Evolutionary conservation across 2,329 filamentous ascomycete genomes (phyloP).

Genomic region (Pseudocercospora vitis): DNA sequence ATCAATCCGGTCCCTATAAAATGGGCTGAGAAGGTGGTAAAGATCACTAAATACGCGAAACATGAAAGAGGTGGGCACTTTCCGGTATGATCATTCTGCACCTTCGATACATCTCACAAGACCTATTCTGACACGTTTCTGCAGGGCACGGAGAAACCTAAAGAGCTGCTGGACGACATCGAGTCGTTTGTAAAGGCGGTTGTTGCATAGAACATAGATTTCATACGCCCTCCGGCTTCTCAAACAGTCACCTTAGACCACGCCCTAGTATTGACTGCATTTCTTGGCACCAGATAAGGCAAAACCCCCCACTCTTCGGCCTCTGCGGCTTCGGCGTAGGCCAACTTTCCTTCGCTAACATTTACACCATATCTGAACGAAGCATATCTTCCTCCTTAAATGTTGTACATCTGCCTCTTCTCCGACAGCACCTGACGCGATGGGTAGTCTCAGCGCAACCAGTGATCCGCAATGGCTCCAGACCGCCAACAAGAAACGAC

Average conservation of each 20-base stretch:
- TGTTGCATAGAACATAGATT: too few relatives aligned
- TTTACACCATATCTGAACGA: not conserved
- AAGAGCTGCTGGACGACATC: constrained; percentile 26
- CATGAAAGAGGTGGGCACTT: constrained; percentile 2
- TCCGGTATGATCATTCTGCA: not conserved
- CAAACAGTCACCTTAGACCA: too few relatives aligned
- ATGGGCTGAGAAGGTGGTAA: constrained; percentile 28
- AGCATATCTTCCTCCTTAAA: not conserved
- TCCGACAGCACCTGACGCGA: not conserved
- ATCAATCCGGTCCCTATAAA: constrained; percentile 37
- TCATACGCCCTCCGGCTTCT: too few relatives aligned
- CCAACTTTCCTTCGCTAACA: not conserved
- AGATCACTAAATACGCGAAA: not conserved
- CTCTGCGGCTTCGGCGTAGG: not conserved
- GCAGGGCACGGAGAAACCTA: constrained; percentile 31
- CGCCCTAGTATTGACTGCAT: too few relatives aligned
- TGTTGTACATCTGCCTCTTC: not conserved
- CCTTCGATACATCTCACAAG: too few relatives aligned
- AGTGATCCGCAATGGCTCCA: constrained; percentile 5
- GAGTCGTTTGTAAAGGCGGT: constrained; percentile 10
- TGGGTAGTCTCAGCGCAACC: not conserved
- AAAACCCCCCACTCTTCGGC: not conserved
- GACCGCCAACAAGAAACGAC: constrained; percentile 4
- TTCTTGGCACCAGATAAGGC: not conserved
- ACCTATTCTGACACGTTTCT: not conserved